phyloP scores from a whole-genome alignment of 2,329 filamentous ascomycete genomes.

The Aschersonia sp. region DNA sequence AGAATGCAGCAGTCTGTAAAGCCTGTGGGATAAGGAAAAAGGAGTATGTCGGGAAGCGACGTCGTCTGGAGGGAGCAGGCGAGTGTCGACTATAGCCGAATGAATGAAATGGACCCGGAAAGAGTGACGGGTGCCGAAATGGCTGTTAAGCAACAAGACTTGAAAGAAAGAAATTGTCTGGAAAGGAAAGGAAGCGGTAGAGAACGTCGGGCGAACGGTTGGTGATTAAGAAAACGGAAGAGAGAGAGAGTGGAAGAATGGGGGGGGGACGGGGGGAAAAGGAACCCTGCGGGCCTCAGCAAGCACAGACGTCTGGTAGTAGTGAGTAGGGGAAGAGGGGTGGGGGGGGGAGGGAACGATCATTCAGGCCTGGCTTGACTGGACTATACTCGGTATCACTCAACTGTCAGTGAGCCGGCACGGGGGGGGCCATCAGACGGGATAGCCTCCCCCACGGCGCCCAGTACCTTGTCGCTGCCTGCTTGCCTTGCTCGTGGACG shows the following conservation, averaged over 20 bases:
- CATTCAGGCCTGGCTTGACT: background rate
- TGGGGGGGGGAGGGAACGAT: background rate
- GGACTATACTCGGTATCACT: background rate
- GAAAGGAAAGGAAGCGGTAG: conserved; percentile 18
- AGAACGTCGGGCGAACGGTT: conserved; percentile 8
- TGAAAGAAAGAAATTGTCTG: conserved; percentile 24
- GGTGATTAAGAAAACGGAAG: conserved; percentile 17
- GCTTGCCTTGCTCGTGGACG: background rate
- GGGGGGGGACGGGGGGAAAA: conserved; percentile 18
- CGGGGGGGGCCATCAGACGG: background rate
- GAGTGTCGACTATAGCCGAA: conserved; percentile 16
- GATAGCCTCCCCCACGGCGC: background rate
- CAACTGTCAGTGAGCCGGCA: background rate
- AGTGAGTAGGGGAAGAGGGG: background rate
- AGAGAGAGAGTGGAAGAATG: conserved; percentile 16
- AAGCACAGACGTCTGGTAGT: background rate
- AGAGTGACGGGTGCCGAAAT: conserved; percentile 34
- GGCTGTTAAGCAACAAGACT: conserved; percentile 31
- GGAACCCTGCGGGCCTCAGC: conserved; percentile 5
- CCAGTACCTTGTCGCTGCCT: background rate
- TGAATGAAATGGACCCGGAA: conserved; percentile 33
- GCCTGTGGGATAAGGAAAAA: background rate
- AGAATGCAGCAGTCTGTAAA: background rate
- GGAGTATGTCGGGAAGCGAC: conserved; percentile 2
- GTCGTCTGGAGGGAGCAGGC: conserved; percentile 3